Evolutionary conservation across 352 stramenopile species (phyloP).

Genomic region (Phytophthora pinifolia): DNA sequence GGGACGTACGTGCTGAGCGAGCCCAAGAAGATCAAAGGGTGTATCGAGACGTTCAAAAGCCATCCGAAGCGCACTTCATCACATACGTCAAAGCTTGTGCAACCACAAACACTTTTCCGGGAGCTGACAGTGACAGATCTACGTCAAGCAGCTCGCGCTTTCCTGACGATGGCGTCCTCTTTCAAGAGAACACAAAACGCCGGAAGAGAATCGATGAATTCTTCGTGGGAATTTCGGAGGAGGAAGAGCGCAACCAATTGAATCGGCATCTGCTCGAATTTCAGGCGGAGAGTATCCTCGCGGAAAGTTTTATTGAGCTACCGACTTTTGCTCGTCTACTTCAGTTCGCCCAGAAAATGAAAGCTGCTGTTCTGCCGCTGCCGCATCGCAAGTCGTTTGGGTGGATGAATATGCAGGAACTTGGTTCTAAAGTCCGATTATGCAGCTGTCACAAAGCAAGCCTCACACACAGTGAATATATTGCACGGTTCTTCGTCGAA

Average conservation of each 20-base stretch:
- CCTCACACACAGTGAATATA: conserved; percentile 8
- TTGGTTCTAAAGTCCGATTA: conserved; percentile 10
- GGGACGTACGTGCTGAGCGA: neutral
- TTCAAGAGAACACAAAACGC: neutral
- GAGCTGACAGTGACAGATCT: too few species aligned
- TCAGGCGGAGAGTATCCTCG: conserved; percentile 2
- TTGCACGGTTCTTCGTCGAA: conserved; percentile 5
- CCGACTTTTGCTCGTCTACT: neutral
- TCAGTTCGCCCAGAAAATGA: neutral
- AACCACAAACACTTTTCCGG: neutral
- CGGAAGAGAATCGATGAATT: conserved; percentile 2
- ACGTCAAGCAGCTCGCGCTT: too few species aligned
- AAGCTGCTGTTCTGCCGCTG: neutral
- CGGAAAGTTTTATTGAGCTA: conserved; percentile 4
- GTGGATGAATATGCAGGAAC: neutral
- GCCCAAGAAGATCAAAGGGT: neutral
- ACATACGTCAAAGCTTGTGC: neutral
- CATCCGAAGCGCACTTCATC: neutral
- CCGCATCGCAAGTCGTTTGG: neutral
- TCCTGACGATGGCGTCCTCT: neutral
- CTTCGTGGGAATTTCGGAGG: neutral
- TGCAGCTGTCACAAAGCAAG: conserved; percentile 6
- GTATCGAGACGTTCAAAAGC: neutral
- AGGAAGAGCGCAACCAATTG: neutral
- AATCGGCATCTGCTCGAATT: conserved; percentile 3